Base-by-base conservation (phyloP, 2,329 filamentous ascomycete genomes). In the Periconia digitata region DNA sequence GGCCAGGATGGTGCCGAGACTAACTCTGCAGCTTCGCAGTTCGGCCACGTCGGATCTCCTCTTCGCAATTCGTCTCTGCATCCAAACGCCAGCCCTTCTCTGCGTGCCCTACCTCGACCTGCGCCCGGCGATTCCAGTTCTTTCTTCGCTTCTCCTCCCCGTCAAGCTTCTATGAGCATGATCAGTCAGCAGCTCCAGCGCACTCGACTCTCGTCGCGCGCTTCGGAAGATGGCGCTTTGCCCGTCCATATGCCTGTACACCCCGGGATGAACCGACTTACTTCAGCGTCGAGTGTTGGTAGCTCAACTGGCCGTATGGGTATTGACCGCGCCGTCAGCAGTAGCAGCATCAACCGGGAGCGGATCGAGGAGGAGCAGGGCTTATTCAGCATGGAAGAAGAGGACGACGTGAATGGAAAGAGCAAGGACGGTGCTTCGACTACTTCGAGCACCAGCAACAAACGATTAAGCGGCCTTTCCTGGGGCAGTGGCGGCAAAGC, bases 241-340 rank as follows among this genome's bases (percentile, higher is more conserved):
- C 56, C 58, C 21, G 27, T 17, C 18, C 22, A 8, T 20, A 59
- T 57, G 18, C 63, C 65, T 2, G 53, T 67, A 16, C 85, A 66
- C 90, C 91, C 90, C 84, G 95, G 60, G 84, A 89, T 91, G 58
- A 53, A 58, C 41, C 66, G 63, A 34, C 65, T 74, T 29, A 56
- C 67, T 15, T 70, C 64, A 23, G 58, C 46, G 29, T 64, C 59
- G 12, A 72, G 63, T 51, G 60, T 71, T 17, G 62, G 59, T 8
- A 64, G 56, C 50, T 60, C 67, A 2, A 51, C 53, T 27, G 63
- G 60, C 34, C 60, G 66, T 43, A 62, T 69, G 40, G 62, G 57
- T 15, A 59, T 72, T 39, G 71, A 72, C 49, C 69, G 71, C 20
- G 64, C 71, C 23, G 66, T 73, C 8, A 71, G 68, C 54, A 72